A percentile compares a stretch with the other conserved stretches of the same genome.
phyloP scores from a whole-genome alignment of 805 yeast species.

The Candida palmyrensis region DNA sequence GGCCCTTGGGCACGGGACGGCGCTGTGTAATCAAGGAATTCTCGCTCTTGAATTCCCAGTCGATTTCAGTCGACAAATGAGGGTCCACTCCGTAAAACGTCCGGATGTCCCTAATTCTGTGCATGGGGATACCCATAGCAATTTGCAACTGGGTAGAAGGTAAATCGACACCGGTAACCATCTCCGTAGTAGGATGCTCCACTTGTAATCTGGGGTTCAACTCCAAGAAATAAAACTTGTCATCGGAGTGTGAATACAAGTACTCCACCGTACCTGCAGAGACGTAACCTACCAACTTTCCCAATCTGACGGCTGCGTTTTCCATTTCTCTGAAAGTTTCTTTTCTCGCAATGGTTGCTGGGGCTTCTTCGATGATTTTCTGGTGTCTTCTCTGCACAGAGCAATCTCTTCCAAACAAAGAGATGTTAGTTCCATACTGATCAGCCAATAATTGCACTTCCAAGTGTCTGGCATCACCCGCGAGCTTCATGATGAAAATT shows the following conservation, averaged over 20 bases:
- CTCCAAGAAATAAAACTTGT: conserved; percentile 93
- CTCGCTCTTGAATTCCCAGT: conserved; percentile 78
- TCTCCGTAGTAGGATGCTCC: conserved; percentile 99
- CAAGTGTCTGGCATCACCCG: conserved; percentile 96
- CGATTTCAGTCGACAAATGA: conserved; percentile 83
- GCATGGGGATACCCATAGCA: conserved; percentile 99
- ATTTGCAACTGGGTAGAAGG: conserved; percentile 98
- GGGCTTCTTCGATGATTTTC: conserved; percentile 98
- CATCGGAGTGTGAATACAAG: conserved; percentile 88
- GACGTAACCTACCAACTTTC: conserved; percentile 94
- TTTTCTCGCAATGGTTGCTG: conserved; percentile 88
- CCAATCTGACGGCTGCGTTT: conserved; percentile 94
- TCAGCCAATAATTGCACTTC: conserved; percentile 98
- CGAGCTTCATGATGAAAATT: conserved; percentile 93
- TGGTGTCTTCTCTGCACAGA: conserved; percentile 99
- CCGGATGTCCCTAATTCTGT: conserved; percentile 90
- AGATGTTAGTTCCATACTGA: conserved; percentile 96
- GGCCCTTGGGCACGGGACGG: conserved; percentile 94
- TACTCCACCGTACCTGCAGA: conserved; percentile 99
- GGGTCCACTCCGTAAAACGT: conserved; percentile 94
- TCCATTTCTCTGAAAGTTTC: conserved; percentile 91
- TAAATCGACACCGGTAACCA: conserved; percentile 97
- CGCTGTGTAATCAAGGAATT: conserved; percentile 75
- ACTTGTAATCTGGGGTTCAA: conserved; percentile 98
- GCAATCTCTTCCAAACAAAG: conserved; percentile 97